Percentiles rank a stretch among this genome's conserved stretches.
Evolutionary conservation across 1,139 yeast species (phyloP).

Genomic region (Taiozyma onychis): DNA sequence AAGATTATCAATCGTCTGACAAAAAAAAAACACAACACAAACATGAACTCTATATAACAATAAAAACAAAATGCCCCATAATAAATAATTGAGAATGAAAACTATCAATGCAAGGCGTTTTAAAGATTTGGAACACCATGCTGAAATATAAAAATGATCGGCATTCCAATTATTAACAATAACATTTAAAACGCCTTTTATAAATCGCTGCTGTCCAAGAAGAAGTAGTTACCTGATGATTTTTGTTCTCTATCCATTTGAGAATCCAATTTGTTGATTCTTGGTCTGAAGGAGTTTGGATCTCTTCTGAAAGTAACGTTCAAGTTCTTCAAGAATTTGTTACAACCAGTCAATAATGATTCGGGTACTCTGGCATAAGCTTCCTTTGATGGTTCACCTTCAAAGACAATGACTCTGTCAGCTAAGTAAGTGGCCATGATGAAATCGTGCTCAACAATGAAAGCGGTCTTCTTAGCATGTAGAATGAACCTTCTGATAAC

Average conservation of each 20-base stretch:
- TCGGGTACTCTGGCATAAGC: conserved; percentile 86
- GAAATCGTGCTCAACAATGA: conserved; percentile 98
- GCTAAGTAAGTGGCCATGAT: conserved; percentile 99
- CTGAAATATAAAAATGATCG: background rate
- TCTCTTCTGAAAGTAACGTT: conserved; percentile 99
- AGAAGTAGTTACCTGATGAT: conserved; percentile 85
- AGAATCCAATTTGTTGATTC: conserved; percentile 94
- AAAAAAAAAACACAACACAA: conserved; percentile 1
- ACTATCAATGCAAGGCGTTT: conserved; percentile 9
- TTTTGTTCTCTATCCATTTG: conserved; percentile 99
- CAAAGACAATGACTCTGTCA: conserved; percentile 96
- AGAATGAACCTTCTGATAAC: conserved; percentile 94
- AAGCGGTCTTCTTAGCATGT: conserved; percentile 96
- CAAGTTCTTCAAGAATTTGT: conserved; percentile 91
- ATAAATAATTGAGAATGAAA: conserved; percentile 13
- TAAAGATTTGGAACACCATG: background rate
- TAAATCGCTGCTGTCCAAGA: conserved; percentile 65
- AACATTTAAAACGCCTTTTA: conserved; percentile 21
- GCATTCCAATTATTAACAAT: background rate
- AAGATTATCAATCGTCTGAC: background rate
- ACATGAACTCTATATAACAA: conserved; percentile 7
- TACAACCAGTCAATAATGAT: conserved; percentile 93
- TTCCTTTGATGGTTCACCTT: conserved; percentile 84
- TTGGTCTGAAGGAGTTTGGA: conserved; percentile 95
- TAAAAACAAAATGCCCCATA: conserved; percentile 16